phyloP scores from a whole-genome alignment of 108 stramenopile genomes.

The Nitzschia putrida region DNA sequence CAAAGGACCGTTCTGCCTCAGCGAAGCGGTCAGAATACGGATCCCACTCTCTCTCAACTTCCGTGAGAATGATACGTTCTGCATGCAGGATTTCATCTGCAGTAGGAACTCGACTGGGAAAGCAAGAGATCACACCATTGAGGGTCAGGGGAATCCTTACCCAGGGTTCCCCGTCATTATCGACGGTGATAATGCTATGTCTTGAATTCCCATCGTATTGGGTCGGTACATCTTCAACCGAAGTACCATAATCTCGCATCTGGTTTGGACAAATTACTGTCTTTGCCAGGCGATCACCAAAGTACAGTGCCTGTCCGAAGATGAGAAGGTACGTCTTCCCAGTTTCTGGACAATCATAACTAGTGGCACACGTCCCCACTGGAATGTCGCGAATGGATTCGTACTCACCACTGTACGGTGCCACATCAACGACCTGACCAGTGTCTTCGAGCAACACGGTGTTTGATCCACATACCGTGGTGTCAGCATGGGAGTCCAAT shows the following conservation, averaged over 20 bases:
- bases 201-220: background rate
- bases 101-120: too few species aligned
- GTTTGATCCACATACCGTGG: constrained; percentile 14
- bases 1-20: background rate
- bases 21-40: background rate
- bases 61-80: background rate
- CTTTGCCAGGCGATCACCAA: constrained; percentile 29
- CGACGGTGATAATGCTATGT: background rate
- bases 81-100: background rate
- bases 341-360: constrained; percentile 18
- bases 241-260: constrained; percentile 23
- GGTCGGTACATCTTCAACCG: constrained; percentile 31
- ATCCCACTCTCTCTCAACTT: background rate
- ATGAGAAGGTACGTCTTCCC: constrained; percentile 20
- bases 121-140: background rate
- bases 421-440: background rate
- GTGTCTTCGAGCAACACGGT: background rate
- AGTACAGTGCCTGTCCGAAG: constrained; percentile 29
- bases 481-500: constrained; percentile 48
- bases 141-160: background rate
- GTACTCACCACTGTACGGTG: background rate
- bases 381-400: constrained; percentile 3
- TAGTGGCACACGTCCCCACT: constrained; percentile 20
- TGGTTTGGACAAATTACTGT: constrained; percentile 32
- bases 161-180: background rate